Evolutionary conservation across 2,329 filamentous ascomycete species (phyloP).

Genomic region (Aspergillus sergii): DNA sequence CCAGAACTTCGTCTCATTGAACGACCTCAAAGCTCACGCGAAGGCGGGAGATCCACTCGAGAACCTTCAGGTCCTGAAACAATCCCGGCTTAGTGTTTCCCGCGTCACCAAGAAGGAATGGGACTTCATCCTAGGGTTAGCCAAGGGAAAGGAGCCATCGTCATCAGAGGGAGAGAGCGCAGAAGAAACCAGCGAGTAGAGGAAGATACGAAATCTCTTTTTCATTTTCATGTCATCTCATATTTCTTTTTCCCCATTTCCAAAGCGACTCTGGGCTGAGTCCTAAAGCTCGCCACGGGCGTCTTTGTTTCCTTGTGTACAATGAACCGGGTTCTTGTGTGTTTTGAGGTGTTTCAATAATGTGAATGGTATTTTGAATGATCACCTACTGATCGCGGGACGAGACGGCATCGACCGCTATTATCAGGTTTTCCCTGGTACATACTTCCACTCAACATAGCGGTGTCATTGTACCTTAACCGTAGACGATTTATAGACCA

Average conservation of each 20-base stretch:
- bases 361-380: background rate
- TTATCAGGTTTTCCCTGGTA: background rate
- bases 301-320: constrained; percentile 18
- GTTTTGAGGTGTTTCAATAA: background rate
- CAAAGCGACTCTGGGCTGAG: background rate
- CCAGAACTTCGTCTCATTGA: constrained; percentile 67
- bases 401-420: background rate
- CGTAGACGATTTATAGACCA: background rate
- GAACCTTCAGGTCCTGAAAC: constrained; percentile 80
- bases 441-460: background rate
- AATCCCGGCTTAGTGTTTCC: constrained; percentile 77
- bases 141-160: constrained; percentile 33
- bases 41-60: constrained; percentile 60
- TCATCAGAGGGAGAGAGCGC: constrained; percentile 11
- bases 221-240: background rate
- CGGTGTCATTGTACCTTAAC: background rate
- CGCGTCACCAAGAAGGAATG: constrained; percentile 51
- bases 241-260: background rate
- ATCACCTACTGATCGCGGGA: background rate
- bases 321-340: constrained; percentile 17
- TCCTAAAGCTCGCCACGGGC: constrained; percentile 8
- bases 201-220: constrained; percentile 1
- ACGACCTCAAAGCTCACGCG: constrained; percentile 69
- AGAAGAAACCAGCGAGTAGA: constrained; percentile 20
- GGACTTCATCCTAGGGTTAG: constrained; percentile 51